Percentiles rank a stretch among this genome's conserved stretches.
Evolutionary conservation across 2,329 filamentous ascomycete genomes (phyloP).

Genomic region (Sclerotinia nivalis): DNA sequence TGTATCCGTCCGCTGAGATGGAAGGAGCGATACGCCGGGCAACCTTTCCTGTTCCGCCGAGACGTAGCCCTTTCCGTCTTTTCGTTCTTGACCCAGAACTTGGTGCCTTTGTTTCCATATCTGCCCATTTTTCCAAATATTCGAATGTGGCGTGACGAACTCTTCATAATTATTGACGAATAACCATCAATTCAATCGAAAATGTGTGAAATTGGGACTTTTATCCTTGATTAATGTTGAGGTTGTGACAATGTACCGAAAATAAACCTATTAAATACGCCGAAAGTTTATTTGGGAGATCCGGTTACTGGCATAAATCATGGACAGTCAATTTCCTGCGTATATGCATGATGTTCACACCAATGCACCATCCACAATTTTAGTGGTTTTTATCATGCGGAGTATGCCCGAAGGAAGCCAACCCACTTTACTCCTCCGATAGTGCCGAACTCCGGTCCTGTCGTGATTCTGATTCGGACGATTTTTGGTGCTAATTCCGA

Average conservation of each 20-base stretch:
- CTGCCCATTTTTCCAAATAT: not conserved
- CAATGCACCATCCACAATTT: not conserved
- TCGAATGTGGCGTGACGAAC: too few relatives aligned
- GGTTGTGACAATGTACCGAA: not conserved
- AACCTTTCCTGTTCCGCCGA: conserved; percentile 50
- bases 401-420: not conserved
- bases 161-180: not conserved
- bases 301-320: not conserved
- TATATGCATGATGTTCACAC: not conserved
- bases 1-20: conserved; percentile 39
- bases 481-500: not conserved
- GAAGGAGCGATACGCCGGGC: conserved; percentile 45
- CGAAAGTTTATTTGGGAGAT: not conserved
- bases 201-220: not conserved
- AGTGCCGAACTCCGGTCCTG: conserved; percentile 2
- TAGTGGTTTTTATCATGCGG: not conserved
- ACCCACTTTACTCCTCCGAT: not conserved
- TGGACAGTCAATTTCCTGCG: not conserved
- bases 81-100: not conserved
- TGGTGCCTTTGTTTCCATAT: not conserved
- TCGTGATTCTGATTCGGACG: not conserved
- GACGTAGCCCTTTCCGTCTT: conserved; percentile 32
- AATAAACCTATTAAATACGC: not conserved
- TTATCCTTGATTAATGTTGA: not conserved
- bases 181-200: not conserved